Base-by-base conservation (phyloP, 2,329 filamentous ascomycete species). In the Lomentospora prolificans region DNA sequence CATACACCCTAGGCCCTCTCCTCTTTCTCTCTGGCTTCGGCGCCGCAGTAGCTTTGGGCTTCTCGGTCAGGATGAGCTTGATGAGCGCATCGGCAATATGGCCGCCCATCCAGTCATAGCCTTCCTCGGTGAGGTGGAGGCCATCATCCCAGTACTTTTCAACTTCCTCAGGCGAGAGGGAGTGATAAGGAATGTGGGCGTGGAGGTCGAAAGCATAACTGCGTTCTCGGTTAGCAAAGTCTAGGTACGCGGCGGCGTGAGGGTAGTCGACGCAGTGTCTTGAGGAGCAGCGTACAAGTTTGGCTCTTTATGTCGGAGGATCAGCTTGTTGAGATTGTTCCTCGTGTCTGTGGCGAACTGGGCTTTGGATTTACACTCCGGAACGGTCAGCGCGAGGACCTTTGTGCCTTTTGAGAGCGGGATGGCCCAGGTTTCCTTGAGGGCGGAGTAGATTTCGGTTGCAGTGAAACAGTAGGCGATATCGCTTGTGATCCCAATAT, bases 301-400 rank as follows among this genome's bases (percentile, higher is more conserved):
- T 2, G 72, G 67, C 24, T 69, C 69, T 39, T 72, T 64, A 60
- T 82, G 74, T 3, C 63, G 64, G 60, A 75, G 70, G 56, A 86
- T 86, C 31, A 70, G 63, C 2, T 65, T 59, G 61, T 86, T 86
- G 53, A 86, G 65, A 22, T 67, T 62, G 24, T 72, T 65, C 4
- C 80, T 70, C 33, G 62, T 65, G 27, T 60, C 58, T 17, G 67
- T 65, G 19, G 75, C 56, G 22, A 60, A 60, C n/a, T 63, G 60
- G 5, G 59, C 59, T 22, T 61, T 62, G 24, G 61, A 55, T 5
- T 66, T 64, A 25, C 73, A 74, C 60, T 85, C 82, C 0, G 81
- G 81, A 2, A 87, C 72, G 0, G 83, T 87, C 51, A 87, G 70
- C 3, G 82, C 81, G 2, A 87, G 75, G 7, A 87, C 77, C 57